These are phyloP conservation scores for Stipa capillata DNA, from an alignment of 176 grass and related monocot genomes.

Conservation along the genomic window DNA sequence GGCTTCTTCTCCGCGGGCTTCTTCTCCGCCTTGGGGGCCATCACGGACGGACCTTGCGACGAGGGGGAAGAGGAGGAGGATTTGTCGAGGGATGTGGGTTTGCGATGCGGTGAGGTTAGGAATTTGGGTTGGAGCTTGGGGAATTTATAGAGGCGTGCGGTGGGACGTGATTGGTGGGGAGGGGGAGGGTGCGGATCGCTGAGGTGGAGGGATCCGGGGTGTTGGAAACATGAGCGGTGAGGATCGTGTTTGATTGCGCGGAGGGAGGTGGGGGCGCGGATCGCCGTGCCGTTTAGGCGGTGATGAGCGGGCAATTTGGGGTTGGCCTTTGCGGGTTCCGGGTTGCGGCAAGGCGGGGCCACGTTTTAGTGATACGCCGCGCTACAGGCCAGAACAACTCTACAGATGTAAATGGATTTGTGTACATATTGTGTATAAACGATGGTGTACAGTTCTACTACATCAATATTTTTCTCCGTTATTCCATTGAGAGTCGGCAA, in stretches of 20 bases:
- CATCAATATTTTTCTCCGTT: no score
- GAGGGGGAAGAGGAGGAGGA: not conserved
- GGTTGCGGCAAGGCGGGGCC: not conserved
- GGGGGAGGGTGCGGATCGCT: not conserved
- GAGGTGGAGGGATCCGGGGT: not conserved
- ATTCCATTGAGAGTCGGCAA: no score
- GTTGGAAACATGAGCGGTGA: not conserved
- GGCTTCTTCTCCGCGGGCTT: conserved; percentile 28
- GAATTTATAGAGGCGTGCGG: not conserved
- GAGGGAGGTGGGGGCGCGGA: not conserved
- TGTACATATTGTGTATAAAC: no score
- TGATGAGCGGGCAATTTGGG: not conserved
- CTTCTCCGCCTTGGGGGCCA: conserved; percentile 34
- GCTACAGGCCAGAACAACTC: no score
- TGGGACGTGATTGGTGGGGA: not conserved
- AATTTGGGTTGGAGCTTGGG: not conserved
- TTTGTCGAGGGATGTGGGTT: no score
- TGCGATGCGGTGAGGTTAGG: not conserved
- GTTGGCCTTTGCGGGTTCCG: not conserved
- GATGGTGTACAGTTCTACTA: no score
- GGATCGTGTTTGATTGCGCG: not conserved
- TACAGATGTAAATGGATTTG: no score
- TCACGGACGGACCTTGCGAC: not conserved
- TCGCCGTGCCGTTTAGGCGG: not conserved
- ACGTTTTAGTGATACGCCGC: not conserved